Conservation (phyloP, 2,329 filamentous ascomycete genomes). For the Colletotrichum spinosum region DNA sequence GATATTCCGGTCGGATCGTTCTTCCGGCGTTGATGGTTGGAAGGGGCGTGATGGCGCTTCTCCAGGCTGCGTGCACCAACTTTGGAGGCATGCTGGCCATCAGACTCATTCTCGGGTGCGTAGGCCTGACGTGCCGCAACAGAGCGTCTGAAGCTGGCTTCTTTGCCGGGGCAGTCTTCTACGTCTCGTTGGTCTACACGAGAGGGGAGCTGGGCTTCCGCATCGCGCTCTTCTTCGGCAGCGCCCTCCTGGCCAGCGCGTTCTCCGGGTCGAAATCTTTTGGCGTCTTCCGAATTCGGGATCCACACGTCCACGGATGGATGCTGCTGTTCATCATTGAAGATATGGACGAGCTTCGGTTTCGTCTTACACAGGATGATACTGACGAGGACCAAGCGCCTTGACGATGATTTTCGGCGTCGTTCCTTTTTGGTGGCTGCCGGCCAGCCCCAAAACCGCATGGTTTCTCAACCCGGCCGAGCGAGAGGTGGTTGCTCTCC, state of each 20-base stretch:
- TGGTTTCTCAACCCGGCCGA: constrained; percentile 58
- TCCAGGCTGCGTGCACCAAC: no score
- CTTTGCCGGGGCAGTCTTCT: constrained; percentile 66
- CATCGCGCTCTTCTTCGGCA: constrained; percentile 35
- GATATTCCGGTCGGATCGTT: no score
- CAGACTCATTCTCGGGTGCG: no score
- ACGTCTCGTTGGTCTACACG: constrained; percentile 62
- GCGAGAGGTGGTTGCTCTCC: constrained; percentile 51
- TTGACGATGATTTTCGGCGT: constrained; percentile 14
- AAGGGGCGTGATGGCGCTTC: no score
- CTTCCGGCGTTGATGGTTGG: no score
- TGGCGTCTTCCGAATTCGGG: constrained; percentile 21
- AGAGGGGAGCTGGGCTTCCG: constrained; percentile 58
- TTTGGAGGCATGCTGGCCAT: constrained; percentile 56
- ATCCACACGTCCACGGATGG: constrained; percentile 19
- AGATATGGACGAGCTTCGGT: background rate
- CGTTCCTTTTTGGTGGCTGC: constrained; percentile 22
- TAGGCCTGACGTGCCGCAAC: no score
- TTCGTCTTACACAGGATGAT: no score
- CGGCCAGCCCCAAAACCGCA: constrained; percentile 58
- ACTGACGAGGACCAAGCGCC: background rate
- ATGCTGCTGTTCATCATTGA: constrained; percentile 21
- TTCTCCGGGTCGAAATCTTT: constrained; percentile 24
- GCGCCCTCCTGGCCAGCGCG: constrained; percentile 11
- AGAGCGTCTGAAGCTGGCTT: constrained; percentile 64